Evolutionary conservation across 345 rosid genomes (phyloP).

Genomic region (Mangifera indica): DNA sequence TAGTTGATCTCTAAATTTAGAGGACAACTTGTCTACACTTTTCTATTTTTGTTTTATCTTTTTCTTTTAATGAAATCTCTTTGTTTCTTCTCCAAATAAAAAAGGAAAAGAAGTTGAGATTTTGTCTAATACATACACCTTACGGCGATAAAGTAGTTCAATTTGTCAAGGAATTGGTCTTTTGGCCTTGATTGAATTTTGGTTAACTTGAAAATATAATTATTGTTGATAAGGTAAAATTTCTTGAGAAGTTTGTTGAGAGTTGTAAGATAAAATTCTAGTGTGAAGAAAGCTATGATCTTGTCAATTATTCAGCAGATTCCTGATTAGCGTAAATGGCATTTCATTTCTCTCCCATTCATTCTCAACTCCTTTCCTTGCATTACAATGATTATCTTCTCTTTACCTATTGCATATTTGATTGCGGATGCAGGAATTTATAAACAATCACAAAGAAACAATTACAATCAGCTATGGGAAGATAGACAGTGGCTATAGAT

Average conservation of each 20-base stretch:
- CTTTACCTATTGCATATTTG: neutral
- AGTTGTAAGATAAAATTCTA: neutral
- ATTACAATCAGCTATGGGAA: conserved; percentile 35
- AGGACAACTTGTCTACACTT: too few relatives aligned
- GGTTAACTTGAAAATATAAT: neutral
- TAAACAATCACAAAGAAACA: conserved; percentile 41
- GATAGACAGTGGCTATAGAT: conserved; percentile 34
- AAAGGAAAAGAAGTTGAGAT: neutral
- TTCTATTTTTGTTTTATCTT: too few relatives aligned
- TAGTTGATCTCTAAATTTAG: too few relatives aligned
- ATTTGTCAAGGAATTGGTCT: neutral
- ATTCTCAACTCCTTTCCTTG: too few relatives aligned
- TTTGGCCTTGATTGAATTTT: neutral
- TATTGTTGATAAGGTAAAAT: neutral
- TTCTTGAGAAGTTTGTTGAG: neutral
- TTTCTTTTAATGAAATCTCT: too few relatives aligned
- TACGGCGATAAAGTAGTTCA: neutral
- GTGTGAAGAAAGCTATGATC: neutral
- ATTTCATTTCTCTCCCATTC: too few relatives aligned
- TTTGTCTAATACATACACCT: neutral
- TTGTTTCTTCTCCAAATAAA: too few relatives aligned
- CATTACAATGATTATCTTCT: too few relatives aligned
- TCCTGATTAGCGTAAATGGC: too few relatives aligned
- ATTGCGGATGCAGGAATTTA: conserved; percentile 39
- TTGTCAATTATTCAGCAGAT: neutral